These are phyloP conservation scores for Lagenidium giganteum DNA, from an alignment of 352 stramenopile species.

Conservation along the genomic window DNA sequence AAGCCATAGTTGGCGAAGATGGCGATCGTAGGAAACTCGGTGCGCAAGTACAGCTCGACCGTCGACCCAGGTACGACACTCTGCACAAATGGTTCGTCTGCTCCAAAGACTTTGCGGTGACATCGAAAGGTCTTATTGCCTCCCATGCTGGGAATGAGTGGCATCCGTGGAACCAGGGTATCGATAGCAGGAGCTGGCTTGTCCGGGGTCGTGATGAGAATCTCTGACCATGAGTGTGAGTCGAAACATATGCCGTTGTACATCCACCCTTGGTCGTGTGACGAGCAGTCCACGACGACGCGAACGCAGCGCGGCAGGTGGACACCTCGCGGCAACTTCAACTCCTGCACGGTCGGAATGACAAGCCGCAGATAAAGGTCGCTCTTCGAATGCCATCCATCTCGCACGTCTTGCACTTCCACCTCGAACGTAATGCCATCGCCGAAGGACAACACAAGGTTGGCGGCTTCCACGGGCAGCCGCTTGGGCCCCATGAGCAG, in stretches of 20 bases:
- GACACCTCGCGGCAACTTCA: constrained; percentile 37
- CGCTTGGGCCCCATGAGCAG: constrained; percentile 14
- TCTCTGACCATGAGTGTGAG: constrained; percentile 59
- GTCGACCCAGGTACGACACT: constrained; percentile 34
- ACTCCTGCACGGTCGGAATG: constrained; percentile 24
- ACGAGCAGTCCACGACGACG: constrained; percentile 48
- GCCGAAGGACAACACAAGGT: constrained; percentile 45
- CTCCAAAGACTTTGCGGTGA: constrained; percentile 47
- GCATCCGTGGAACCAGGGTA: constrained; percentile 19
- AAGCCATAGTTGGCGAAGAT: constrained; percentile 55
- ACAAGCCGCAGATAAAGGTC: constrained; percentile 53
- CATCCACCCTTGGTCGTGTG: constrained; percentile 74
- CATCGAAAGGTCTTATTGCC: constrained; percentile 34
- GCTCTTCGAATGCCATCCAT: constrained; percentile 17
- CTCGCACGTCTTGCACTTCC: constrained; percentile 22
- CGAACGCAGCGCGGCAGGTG: constrained; percentile 26
- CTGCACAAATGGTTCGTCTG: constrained; percentile 23
- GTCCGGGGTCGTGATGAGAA: constrained; percentile 42
- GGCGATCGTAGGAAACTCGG: constrained; percentile 49
- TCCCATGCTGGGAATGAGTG: constrained; percentile 47
- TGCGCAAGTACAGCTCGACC: constrained; percentile 52
- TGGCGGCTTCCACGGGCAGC: constrained; percentile 23
- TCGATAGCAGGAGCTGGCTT: constrained; percentile 9
- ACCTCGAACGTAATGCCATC: constrained; percentile 42
- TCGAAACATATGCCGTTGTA: constrained; percentile 52